Evolutionary conservation across 306 rosid genomes (phyloP).

Genomic region (Psophocarpus tetragonolobus): DNA sequence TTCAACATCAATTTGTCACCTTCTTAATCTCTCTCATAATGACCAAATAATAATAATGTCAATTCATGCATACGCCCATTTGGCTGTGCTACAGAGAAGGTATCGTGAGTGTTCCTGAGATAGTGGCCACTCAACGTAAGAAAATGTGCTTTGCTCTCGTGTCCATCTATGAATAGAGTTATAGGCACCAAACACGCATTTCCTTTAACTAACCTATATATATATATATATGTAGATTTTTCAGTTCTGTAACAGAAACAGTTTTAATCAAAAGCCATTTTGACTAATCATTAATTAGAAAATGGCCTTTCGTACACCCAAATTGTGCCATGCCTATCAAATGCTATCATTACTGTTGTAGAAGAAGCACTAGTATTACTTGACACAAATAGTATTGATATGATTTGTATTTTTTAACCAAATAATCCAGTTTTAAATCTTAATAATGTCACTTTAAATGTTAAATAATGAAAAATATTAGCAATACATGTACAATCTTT

Average conservation of each 20-base stretch:
- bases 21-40: background rate
- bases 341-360: background rate
- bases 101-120: background rate
- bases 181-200: background rate
- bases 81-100: background rate
- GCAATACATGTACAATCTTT: too few species aligned
- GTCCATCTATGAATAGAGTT: constrained; percentile 15
- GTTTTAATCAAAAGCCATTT: background rate
- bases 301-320: background rate
- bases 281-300: background rate
- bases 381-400: too few species aligned
- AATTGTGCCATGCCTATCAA: background rate
- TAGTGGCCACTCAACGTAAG: constrained; percentile 19
- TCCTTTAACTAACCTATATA: background rate
- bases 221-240: background rate
- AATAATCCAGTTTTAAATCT: too few species aligned
- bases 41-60: background rate
- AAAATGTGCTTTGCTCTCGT: background rate
- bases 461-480: too few species aligned
- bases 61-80: background rate
- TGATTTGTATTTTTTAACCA: too few species aligned
- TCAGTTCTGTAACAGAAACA: background rate
- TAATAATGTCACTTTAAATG: too few species aligned
- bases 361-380: too few species aligned
- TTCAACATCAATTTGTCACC: background rate